Base-by-base conservation (phyloP, 768 basidiomycete species). In the Naganishia kalamii region DNA sequence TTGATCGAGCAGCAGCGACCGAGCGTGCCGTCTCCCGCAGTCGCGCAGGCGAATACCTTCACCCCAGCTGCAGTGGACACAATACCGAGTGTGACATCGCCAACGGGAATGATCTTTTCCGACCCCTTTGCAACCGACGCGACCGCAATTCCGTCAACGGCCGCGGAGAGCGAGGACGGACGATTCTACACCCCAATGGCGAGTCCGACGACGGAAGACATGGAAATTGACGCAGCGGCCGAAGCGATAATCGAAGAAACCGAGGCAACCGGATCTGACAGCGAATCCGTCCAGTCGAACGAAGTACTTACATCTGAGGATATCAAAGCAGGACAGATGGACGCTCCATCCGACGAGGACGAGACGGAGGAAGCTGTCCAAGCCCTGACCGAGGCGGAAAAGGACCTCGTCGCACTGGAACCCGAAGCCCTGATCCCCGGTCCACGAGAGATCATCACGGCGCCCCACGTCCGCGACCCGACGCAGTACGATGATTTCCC, bases 381-480 rank as follows among this genome's bases (percentile, higher is more conserved):
- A 37, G n/a, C 63, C 6, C 25, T 52, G n/a, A 67, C 66, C n/a
- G 43, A 60, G 19, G 61, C 66, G 11, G 66, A 67, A 48, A 59
- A 50, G 17, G 30, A 60, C 13, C 51, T 61, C 2, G 32, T 11
- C 21, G 40, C n/a, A 0, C 33, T 41, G 25, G 61, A 67, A 41
- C 37, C 33, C 17, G 60, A 60, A 29, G 66, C 61, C 23, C 37
- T 63, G 6, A 52, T 67, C 13, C 66, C 66, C 8, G 60, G 60
- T 7, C 66, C 66, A 1, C 46, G 54, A 40, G 37, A 37, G 19
- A 32, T 67, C 2, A 27, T 68, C 44, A 63, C 62, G 0, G 35
- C 44, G 7, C 43, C 40, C 11, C 62, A 68, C 48, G 48, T 68
- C 4, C 30, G 62, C 10, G 37, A 64, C 23, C 25, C 13, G 5